Evolutionary conservation across 306 rosid genomes (phyloP).

Genomic region (Prinsepia uniflora): DNA sequence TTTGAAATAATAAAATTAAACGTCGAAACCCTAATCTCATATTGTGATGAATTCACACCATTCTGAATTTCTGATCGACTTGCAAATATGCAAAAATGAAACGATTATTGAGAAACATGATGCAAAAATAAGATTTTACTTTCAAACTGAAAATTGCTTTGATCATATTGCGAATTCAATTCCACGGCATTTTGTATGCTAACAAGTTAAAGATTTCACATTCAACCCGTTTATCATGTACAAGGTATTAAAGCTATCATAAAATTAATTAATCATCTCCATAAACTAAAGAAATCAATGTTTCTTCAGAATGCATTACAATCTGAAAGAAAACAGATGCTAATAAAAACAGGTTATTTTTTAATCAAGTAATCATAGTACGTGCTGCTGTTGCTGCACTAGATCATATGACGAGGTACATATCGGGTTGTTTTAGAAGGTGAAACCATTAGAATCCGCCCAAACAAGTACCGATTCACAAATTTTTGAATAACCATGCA

Average conservation of each 20-base stretch:
- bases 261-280: constrained; percentile 17
- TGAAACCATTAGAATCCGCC: constrained; percentile 30
- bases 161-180: background rate
- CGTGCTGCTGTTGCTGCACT: constrained; percentile 23
- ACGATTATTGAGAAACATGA: background rate
- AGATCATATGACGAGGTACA: constrained; percentile 14
- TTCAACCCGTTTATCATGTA: constrained; percentile 20
- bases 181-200: background rate
- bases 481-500: constrained; percentile 24
- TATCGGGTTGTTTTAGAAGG: constrained; percentile 19
- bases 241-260: constrained; percentile 9
- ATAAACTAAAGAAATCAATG: constrained; percentile 18
- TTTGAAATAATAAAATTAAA: too few relatives aligned
- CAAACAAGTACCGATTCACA: constrained; percentile 29
- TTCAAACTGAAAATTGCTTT: background rate
- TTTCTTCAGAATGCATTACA: constrained; percentile 30
- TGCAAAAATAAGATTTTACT: background rate
- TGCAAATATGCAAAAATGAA: too few relatives aligned
- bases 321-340: constrained; percentile 24
- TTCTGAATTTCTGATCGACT: too few relatives aligned
- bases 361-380: constrained; percentile 28
- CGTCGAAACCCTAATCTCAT: too few relatives aligned
- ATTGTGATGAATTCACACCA: too few relatives aligned
- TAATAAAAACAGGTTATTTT: constrained; percentile 31
- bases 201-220: background rate